Base-by-base conservation (phyloP, 169 alveolate genomes). In the Eimeria maxima region DNA sequence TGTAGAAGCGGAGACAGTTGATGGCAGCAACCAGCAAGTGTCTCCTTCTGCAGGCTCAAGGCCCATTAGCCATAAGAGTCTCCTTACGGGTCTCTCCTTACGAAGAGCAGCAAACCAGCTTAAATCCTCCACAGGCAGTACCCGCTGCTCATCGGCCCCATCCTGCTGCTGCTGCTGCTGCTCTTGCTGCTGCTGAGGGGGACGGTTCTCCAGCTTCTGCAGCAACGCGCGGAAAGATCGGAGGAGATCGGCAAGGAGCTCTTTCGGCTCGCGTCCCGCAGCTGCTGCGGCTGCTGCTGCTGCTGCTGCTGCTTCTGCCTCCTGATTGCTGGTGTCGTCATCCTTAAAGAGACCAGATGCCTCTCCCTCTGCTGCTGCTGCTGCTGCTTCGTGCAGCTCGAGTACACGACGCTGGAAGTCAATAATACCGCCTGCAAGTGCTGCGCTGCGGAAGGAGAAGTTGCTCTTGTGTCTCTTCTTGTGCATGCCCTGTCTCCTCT, bases 401-500 rank as follows among this genome's bases (percentile, higher is more conserved):
- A 38, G 57, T 55, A 74, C 57, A 55, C 86, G 86, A 10, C 86
- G 53, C 50, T 74, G 86, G 20, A 74, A 74, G 14, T 74, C 86
- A 11, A 74, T 74, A 55, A 74, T 47, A 24, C 86, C 86, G 33
- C 86, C 86, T 7, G 86, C 86, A n/a, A 74, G 86, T 7, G 86
- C 55, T 29, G 86, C 86, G 24, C 86, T 74, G 55, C 86, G 86
- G 86, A 74, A 74, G 55, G 50, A 74, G 86, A 74, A 74, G 86
- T 55, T 47, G 18, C 86, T 47, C 86, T 47, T 38, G 20, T 38
- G 33, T 47, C 55, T 74, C 27, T 74, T 50, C 57, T 50, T 50
- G 5, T 50, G 57, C 57, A 7, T 50, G 18, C 11, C 57, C 11
- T 50, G 57, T 50, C 57, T 38, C 86, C 44, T 38, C 86, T 74